Evolutionary conservation across 1,139 yeast genomes (phyloP).

Genomic region (Cylindricascospora bacillispora): DNA sequence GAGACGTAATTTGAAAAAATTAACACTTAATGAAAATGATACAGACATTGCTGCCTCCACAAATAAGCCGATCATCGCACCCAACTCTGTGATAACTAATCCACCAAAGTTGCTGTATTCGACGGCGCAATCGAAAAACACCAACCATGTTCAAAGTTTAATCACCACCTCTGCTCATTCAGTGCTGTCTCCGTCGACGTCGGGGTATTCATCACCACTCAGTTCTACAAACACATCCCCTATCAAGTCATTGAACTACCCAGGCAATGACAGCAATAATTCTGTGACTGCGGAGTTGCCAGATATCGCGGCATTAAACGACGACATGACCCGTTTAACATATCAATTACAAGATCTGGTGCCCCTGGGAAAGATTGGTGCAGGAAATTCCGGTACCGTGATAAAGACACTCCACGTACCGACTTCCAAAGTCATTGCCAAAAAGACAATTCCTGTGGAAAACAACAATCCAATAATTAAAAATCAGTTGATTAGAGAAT

Average conservation of each 20-base stretch:
- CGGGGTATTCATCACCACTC: background rate
- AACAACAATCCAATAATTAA: slow-evolving; percentile 62
- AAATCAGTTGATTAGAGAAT: slow-evolving; percentile 77
- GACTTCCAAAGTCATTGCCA: slow-evolving; percentile 80
- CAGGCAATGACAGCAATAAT: too few species aligned
- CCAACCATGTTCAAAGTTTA: background rate
- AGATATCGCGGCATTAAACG: background rate
- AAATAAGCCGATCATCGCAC: background rate
- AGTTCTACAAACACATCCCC: background rate
- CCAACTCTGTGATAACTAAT: background rate
- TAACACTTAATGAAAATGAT: slow-evolving; percentile 33
- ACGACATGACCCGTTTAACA: background rate
- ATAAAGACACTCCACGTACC: slow-evolving; percentile 82
- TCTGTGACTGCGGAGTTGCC: background rate
- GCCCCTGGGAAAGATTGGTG: slow-evolving; percentile 65
- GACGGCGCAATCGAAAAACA: background rate
- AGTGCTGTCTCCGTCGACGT: background rate
- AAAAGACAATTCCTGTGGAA: slow-evolving; percentile 77
- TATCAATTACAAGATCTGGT: slow-evolving; percentile 43
- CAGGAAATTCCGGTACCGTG: slow-evolving; percentile 92
- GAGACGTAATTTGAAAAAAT: slow-evolving; percentile 62
- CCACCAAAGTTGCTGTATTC: background rate
- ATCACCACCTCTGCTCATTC: background rate
- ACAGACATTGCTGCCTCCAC: background rate
- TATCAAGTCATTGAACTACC: too few species aligned